Evolutionary conservation across 2,329 filamentous ascomycete genomes (phyloP).

Genomic region (Botryotinia globosa): DNA sequence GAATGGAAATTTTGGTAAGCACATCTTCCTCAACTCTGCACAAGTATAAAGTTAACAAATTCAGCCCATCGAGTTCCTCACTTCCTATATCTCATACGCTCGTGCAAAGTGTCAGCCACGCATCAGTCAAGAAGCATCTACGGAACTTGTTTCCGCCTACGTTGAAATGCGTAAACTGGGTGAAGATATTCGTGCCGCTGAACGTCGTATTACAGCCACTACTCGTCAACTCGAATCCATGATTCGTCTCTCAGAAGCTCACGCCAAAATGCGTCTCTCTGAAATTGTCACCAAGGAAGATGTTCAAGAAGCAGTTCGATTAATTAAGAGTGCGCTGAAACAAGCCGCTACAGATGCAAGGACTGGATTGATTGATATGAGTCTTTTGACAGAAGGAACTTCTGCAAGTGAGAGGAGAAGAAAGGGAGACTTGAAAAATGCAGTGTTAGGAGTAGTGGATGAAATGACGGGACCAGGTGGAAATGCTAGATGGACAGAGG

Average conservation of each 20-base stretch:
- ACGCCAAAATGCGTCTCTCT: conserved; percentile 94
- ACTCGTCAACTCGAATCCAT: conserved; percentile 96
- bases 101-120: conserved; percentile 80
- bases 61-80: conserved; percentile 90
- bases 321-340: conserved; percentile 93
- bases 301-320: conserved; percentile 83
- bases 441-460: conserved; percentile 71
- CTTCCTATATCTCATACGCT: conserved; percentile 95
- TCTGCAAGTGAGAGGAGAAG: conserved; percentile 81
- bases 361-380: conserved; percentile 94
- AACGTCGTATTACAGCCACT: conserved; percentile 96
- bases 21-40: conserved; percentile 15
- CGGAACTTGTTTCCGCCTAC: conserved; percentile 81
- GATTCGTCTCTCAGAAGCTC: conserved; percentile 94
- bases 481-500: conserved; percentile 73
- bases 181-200: conserved; percentile 78
- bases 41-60: not conserved
- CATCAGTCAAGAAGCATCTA: conserved; percentile 75
- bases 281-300: conserved; percentile 73
- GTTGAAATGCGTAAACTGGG: conserved; percentile 94
- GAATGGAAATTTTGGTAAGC: conserved; percentile 76
- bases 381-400: conserved; percentile 89
- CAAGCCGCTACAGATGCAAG: conserved; percentile 93
- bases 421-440: conserved; percentile 80
- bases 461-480: conserved; percentile 70